Base-by-base conservation (phyloP, 768 basidiomycete genomes). In the Hericium coralloides region DNA sequence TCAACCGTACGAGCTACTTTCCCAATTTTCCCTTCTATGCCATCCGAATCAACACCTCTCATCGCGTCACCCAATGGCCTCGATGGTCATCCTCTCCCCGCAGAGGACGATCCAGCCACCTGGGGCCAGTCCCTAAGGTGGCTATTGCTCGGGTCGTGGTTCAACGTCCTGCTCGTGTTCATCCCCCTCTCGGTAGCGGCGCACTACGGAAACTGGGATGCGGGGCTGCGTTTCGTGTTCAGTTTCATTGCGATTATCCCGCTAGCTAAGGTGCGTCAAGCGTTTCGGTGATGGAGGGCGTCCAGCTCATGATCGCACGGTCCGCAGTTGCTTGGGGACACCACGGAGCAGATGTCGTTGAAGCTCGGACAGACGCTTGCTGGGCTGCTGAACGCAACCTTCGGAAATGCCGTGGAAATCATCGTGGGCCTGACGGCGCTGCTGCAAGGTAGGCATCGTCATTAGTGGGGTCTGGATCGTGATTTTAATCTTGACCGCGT, bases 401-500 rank as follows among this genome's bases (percentile, higher is more conserved):
- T 89, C 59, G 87, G 86, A 31, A 89, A 89, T 65, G 88, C 88
- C 9, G 87, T 92, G 48, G 92, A 94, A 68, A 89, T 93, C 52
- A 93, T 93, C 60, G 90, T 95, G 38, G 92, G 91, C 43, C 73
- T 95, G 59, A 87, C 89, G 53, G 93, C 93, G 36, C 74, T 97
- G 17, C 65, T 50, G 49, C 49, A 50, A 50, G 49, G 49, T 50
- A 25, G 7, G 22, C 12, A 50, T 1, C 10, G 31, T 31, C 31
- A 31, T 31, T 31, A 1, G 10, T 31, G 10, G 7, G 31, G 31
- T 31, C 31, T 31, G 31, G 31, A 8, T 31, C 31, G 5, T 9
- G 31, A 31, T 31, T 31, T 31, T 31, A 6, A 31, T 31, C 31
- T 31, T 31, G 31, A 31, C 31, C 4, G 22, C 2, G 14, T 25